A percentile compares a stretch with the other conserved stretches of the same genome.
Conservation (phyloP, 208 protist species). For the Leptomonas pyrrhocoris region DNA sequence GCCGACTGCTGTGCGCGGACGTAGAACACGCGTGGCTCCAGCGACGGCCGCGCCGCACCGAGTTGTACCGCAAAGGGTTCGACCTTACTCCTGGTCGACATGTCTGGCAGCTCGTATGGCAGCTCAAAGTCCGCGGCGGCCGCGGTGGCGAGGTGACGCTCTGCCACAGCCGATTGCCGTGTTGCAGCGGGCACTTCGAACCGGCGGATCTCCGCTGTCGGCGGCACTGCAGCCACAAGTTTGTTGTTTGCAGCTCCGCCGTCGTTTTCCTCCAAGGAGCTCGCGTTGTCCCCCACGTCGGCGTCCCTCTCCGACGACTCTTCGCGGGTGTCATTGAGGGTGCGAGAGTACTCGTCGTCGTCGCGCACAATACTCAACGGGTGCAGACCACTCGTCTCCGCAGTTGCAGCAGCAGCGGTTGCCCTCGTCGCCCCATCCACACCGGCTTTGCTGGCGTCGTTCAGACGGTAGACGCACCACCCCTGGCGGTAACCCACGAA, state of each 20-base stretch:
- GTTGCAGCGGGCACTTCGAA: slow-evolving; percentile 21
- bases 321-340: slow-evolving; percentile 19
- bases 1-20: slow-evolving; percentile 30
- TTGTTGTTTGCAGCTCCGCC: background rate
- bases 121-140: slow-evolving; percentile 45
- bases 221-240: background rate
- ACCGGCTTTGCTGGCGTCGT: slow-evolving; percentile 5
- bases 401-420: background rate
- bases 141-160: slow-evolving; percentile 8
- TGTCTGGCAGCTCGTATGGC: slow-evolving; percentile 66
- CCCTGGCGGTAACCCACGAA: slow-evolving; percentile 29
- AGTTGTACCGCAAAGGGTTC: slow-evolving; percentile 36
- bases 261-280: background rate
- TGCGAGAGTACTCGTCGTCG: slow-evolving; percentile 31
- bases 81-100: slow-evolving; percentile 27
- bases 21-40: slow-evolving; percentile 37
- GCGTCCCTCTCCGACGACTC: background rate
- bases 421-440: slow-evolving; percentile 1
- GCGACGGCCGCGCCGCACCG: slow-evolving; percentile 29
- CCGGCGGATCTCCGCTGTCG: slow-evolving; percentile 12
- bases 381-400: background rate
- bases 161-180: slow-evolving; percentile 9
- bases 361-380: slow-evolving; percentile 29
- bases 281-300: background rate
- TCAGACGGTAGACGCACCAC: slow-evolving; percentile 31